These are phyloP conservation scores for Russula abietina DNA, from an alignment of 768 basidiomycete species.

Conservation along the genomic window DNA sequence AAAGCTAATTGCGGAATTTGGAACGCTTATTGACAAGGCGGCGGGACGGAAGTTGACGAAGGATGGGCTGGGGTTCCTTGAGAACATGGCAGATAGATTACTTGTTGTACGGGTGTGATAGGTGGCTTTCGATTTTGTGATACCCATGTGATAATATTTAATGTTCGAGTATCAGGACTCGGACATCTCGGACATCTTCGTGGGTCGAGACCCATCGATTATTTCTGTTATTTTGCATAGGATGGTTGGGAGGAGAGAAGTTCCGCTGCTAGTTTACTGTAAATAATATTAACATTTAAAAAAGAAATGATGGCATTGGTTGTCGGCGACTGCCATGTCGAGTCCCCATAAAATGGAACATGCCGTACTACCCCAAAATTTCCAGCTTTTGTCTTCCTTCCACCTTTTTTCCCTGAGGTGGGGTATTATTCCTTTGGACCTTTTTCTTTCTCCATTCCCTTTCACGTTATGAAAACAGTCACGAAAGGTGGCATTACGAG, in stretches of 20 bases:
- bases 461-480: conserved; percentile 23
- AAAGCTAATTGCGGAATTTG: conserved; percentile 63
- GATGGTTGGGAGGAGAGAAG: no score
- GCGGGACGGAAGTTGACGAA: conserved; percentile 70
- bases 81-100: conserved; percentile 52
- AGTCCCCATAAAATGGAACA: background rate
- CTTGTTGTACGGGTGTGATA: conserved; percentile 32
- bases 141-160: no score
- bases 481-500: conserved; percentile 19
- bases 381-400: background rate
- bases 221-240: no score
- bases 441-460: background rate
- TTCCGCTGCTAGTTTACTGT: no score
- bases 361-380: background rate
- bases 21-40: conserved; percentile 59
- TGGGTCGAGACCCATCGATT: no score
- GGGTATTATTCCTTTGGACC: background rate
- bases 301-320: no score
- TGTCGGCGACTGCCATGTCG: background rate
- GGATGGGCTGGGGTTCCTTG: conserved; percentile 67
- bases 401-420: background rate
- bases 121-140: no score
- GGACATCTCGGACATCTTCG: no score
- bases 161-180: no score
- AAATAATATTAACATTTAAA: no score